Base-by-base conservation (phyloP, 768 basidiomycete species). In the Boletus fagicola region DNA sequence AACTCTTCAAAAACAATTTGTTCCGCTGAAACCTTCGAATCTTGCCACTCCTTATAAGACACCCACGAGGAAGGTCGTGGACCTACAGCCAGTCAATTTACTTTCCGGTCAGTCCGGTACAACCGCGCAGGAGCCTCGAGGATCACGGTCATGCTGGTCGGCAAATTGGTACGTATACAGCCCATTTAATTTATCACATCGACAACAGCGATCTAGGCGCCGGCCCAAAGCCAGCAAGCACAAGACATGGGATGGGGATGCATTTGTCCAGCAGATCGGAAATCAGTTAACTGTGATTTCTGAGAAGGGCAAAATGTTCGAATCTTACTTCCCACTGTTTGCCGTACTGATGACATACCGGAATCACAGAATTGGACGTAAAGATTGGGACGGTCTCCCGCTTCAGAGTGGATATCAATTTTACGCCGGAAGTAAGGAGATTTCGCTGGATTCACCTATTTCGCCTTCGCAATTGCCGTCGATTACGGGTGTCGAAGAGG, bases 201-300 rank as follows among this genome's bases (percentile, higher is more conserved):
- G 49, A 38, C 49, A 52, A 62, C 43, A 22, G 15, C 45, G 48
- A 39, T 26, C 6, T 54, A 91, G 92, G 90, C 81, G 92, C 38
- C 89, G 86, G 63, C 82, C 77, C 13, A 83, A 86, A 65, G 74
- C 72, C 5, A 90, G 80, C 75, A 94, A 94, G 72, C 82, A 92
- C 63, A 89, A 90, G 67, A 89, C 86, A 0, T 94, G 94, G 92
- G 92, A 94, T 55, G 91, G 87, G 3, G 90, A 87, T 59, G 85
- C 80, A 9, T 88, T 80, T 70, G 75, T 88, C 26, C 81, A 83
- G 31, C 75, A 77, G 38, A 68, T 72, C 35, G 77, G 75, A 22
- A 77, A 78, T 13, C 82, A 80, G 57, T 66, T 90, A 22, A 79
- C 77, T 1, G 80, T 91, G 75, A 72, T 89, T 40, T 83, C 86